Conservation (phyloP, 1,284 basidiomycete species). For the Moesziomyces antarcticus region DNA sequence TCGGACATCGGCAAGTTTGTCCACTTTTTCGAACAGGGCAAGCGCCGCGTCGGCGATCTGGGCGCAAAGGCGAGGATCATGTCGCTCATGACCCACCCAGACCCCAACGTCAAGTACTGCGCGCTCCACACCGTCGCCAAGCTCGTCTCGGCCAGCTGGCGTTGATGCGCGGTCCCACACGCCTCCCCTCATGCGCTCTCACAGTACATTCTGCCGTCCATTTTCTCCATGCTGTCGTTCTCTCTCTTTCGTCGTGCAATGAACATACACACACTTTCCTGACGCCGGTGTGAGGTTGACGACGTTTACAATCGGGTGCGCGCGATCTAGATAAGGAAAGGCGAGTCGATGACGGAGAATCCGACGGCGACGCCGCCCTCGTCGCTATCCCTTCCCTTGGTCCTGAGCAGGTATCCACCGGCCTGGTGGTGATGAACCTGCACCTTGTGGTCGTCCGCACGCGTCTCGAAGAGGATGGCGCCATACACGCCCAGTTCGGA, state of each 20-base stretch:
- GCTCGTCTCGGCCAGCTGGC: constrained; percentile 63
- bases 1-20: constrained; percentile 64
- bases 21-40: constrained; percentile 57
- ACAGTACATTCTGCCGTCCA: not conserved
- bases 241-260: too few relatives aligned
- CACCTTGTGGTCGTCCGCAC: constrained; percentile 45
- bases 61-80: constrained; percentile 90
- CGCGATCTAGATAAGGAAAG: constrained; percentile 74
- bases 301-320: not conserved
- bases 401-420: constrained; percentile 87
- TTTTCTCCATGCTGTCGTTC: constrained; percentile 6
- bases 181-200: not conserved
- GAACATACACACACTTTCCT: too few relatives aligned
- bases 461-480: constrained; percentile 77
- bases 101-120: constrained; percentile 89
- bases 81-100: constrained; percentile 90
- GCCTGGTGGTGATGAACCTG: constrained; percentile 72
- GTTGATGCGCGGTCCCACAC: constrained; percentile 14
- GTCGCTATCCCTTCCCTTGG: constrained; percentile 90
- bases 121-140: constrained; percentile 72
- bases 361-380: constrained; percentile 95
- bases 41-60: constrained; percentile 77
- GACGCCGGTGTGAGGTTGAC: not conserved
- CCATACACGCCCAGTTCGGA: constrained; percentile 94
- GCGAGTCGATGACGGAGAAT: constrained; percentile 85